These are phyloP conservation scores for Teunomyces aglyptinius DNA, from an alignment of 805 yeast species.

Conservation along the genomic window DNA sequence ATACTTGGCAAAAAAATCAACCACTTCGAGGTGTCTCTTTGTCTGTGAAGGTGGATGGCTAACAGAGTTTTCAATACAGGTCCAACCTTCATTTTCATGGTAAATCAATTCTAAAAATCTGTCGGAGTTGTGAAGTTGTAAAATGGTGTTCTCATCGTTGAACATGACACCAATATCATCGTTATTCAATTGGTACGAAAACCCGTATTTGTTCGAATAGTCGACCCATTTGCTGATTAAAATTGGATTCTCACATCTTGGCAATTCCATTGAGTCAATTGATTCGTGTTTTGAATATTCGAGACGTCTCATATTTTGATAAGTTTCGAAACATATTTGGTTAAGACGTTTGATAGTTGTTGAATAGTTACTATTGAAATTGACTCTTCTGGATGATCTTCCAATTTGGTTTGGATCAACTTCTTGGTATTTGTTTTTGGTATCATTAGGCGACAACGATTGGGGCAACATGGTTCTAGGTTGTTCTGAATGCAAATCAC, in stretches of 20 bases:
- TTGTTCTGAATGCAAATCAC: conserved; percentile 67
- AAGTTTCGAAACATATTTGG: conserved; percentile 35
- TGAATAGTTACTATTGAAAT: conserved; percentile 38
- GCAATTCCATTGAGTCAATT: conserved; percentile 36
- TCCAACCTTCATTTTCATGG: conserved; percentile 46
- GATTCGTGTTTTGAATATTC: conserved; percentile 36
- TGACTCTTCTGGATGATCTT: conserved; percentile 34
- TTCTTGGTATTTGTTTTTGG: conserved; percentile 82
- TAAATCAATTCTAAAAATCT: conserved; percentile 61
- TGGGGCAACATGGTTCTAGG: conserved; percentile 75
- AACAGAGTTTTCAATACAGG: conserved; percentile 43
- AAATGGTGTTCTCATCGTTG: conserved; percentile 78
- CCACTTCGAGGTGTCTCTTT: conserved; percentile 75
- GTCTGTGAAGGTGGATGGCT: conserved; percentile 47
- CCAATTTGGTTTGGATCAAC: conserved; percentile 42
- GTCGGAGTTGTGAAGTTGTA: conserved; percentile 63
- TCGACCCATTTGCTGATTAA: conserved; percentile 97
- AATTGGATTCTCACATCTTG: conserved; percentile 55
- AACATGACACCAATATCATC: conserved; percentile 89
- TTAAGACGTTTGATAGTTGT: conserved; percentile 39
- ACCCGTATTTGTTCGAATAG: conserved; percentile 92
- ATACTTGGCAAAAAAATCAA: conserved; percentile 84
- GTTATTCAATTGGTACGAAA: conserved; percentile 87
- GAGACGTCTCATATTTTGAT: conserved; percentile 40
- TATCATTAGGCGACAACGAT: conserved; percentile 89